Evolutionary conservation across 1,284 basidiomycete genomes (phyloP).

Genomic region (Salmacisia buchloeana): DNA sequence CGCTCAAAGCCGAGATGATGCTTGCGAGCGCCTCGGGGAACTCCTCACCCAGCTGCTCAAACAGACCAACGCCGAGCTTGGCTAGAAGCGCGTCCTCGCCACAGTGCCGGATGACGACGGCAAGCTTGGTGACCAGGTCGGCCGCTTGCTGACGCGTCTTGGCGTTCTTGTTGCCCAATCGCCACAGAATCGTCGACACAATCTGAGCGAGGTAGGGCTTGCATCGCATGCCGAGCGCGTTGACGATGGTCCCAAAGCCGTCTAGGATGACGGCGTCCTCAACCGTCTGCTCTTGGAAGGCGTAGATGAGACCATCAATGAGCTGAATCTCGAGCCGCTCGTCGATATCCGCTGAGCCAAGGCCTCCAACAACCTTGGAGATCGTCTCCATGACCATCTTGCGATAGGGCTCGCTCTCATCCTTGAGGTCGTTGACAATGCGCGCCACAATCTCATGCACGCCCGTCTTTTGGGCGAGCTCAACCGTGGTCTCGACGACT

Average conservation of each 20-base stretch:
- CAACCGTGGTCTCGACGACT: conserved; percentile 96
- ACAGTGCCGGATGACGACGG: conserved; percentile 96
- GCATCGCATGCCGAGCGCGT: conserved; percentile 91
- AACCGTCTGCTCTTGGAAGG: conserved; percentile 98
- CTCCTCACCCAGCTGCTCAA: conserved; percentile 98
- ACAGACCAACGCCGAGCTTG: conserved; percentile 92
- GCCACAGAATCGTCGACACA: conserved; percentile 98
- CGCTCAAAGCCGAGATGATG: conserved; percentile 96
- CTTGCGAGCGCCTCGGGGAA: conserved; percentile 94
- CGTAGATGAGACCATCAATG: conserved; percentile 96
- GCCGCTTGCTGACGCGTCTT: conserved; percentile 99
- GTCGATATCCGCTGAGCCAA: conserved; percentile 93
- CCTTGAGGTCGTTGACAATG: conserved; percentile 91
- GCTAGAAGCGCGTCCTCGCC: conserved; percentile 92
- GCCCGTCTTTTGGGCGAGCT: conserved; percentile 91
- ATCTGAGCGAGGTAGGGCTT: conserved; percentile 98
- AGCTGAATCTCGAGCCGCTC: conserved; percentile 88
- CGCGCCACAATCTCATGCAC: conserved; percentile 91
- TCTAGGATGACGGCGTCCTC: conserved; percentile 99
- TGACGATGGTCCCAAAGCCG: conserved; percentile 94
- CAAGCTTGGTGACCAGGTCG: conserved; percentile 86
- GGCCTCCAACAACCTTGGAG: conserved; percentile 84
- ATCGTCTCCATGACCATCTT: conserved; percentile 99
- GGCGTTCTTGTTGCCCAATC: conserved; percentile 96
- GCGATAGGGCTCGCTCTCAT: conserved; percentile 75